These are phyloP conservation scores for Strobilomyces dryophilus DNA, from an alignment of 768 basidiomycete genomes.

Conservation along the genomic window DNA sequence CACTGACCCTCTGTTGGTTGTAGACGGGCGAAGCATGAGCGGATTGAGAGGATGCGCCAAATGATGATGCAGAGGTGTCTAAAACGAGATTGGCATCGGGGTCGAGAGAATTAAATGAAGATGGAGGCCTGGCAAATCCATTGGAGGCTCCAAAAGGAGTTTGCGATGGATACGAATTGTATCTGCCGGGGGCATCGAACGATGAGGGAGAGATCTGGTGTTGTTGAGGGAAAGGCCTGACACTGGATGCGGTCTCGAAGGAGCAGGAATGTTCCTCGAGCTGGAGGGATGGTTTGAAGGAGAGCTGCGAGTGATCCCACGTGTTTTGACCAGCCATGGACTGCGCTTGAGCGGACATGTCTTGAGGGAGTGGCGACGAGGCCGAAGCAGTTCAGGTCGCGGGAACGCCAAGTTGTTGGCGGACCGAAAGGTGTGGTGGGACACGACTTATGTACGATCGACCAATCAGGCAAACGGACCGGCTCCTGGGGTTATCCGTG, in stretches of 20 bases:
- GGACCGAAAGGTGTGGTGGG: not conserved
- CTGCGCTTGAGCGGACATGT: constrained; percentile 26
- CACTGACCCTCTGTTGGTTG: constrained; percentile 6
- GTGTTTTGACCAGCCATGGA: constrained; percentile 1
- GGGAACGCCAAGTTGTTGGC: not conserved
- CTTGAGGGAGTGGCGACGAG: not conserved
- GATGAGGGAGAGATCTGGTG: constrained; percentile 4
- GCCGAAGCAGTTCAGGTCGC: not conserved
- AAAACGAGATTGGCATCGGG: constrained; percentile 1
- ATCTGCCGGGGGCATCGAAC: constrained; percentile 3
- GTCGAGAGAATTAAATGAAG: constrained; percentile 11
- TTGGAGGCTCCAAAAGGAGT: constrained; percentile 10
- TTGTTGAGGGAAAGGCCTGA: constrained; percentile 11
- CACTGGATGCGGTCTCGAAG: constrained; percentile 8
- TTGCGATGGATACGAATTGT: constrained; percentile 12
- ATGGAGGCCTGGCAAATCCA: constrained; percentile 6
- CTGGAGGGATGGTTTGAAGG: constrained; percentile 18
- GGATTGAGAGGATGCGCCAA: constrained; percentile 9
- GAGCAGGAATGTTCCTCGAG: constrained; percentile 27
- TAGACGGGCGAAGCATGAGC: constrained; percentile 12
- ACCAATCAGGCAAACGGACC: constrained; percentile 4
- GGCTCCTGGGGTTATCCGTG: constrained; percentile 8
- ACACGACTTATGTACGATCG: constrained; percentile 7
- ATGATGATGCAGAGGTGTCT: constrained; percentile 16
- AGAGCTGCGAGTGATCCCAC: constrained; percentile 19